Conservation (phyloP, 495 filamentous ascomycete species). For the Zalerion maritima region DNA sequence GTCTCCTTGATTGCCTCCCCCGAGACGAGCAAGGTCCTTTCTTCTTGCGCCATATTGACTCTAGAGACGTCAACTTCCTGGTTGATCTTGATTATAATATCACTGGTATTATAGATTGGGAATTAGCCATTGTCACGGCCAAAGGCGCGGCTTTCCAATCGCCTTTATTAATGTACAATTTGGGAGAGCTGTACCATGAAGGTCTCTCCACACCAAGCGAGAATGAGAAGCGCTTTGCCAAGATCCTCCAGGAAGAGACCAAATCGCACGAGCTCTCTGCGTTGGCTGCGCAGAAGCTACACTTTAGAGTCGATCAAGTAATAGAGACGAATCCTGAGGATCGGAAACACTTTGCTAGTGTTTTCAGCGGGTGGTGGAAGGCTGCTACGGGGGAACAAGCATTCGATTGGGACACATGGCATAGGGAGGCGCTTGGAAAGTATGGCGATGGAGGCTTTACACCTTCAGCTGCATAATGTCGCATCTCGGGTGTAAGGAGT, state of each 20-base stretch:
- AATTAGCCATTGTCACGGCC: slow-evolving; percentile 14
- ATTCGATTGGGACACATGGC: slow-evolving; percentile 9
- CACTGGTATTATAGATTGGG: slow-evolving; percentile 24
- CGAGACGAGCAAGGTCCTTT: slow-evolving; percentile 12
- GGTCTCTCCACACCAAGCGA: slow-evolving; percentile 9
- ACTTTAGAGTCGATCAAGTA: slow-evolving; percentile 9
- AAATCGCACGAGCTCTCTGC: slow-evolving; percentile 5
- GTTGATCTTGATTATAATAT: slow-evolving; percentile 23
- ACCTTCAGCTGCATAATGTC: slow-evolving; percentile 1
- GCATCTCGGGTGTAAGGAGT: too few relatives aligned
- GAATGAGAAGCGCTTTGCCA: slow-evolving; percentile 9
- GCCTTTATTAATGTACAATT: slow-evolving; percentile 8
- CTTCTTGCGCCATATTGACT: slow-evolving; percentile 21
- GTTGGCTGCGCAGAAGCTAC: slow-evolving; percentile 8
- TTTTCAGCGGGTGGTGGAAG: slow-evolving; percentile 11
- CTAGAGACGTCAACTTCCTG: slow-evolving; percentile 24
- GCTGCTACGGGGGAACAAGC: slow-evolving; percentile 4
- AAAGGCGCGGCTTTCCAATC: slow-evolving; percentile 10
- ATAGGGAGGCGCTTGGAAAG: slow-evolving; percentile 7
- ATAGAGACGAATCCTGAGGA: slow-evolving; percentile 8
- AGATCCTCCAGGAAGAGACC: slow-evolving; percentile 7
- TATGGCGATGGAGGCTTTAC: slow-evolving; percentile 10
- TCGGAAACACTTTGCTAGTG: slow-evolving; percentile 5
- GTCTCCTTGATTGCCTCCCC: slow-evolving; percentile 16
- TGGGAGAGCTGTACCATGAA: slow-evolving; percentile 7